phyloP scores from a whole-genome alignment of 768 basidiomycete species.

The Strobilomyces dryophilus region DNA sequence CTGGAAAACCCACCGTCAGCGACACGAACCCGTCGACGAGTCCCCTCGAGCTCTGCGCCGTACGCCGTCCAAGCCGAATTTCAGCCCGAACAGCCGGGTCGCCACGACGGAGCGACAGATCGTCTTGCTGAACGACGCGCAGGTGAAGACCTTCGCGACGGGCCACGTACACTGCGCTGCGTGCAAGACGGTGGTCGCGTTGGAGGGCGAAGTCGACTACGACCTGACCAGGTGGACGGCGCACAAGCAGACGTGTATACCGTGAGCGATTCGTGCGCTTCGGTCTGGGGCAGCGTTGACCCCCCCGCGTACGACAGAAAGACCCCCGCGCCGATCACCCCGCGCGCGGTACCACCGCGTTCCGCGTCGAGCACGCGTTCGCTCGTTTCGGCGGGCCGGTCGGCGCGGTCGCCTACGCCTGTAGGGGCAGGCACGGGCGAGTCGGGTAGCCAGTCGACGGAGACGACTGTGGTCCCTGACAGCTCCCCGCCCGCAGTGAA shows the following conservation, averaged over 20 bases:
- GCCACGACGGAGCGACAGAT: constrained; percentile 61
- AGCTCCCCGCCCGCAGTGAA: constrained; percentile 10
- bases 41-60: constrained; percentile 12
- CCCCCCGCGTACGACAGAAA: constrained; percentile 8
- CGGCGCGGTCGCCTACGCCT: constrained; percentile 13
- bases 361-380: constrained; percentile 18
- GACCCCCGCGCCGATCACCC: constrained; percentile 18
- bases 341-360: constrained; percentile 14
- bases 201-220: constrained; percentile 53
- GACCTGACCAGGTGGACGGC: constrained; percentile 57
- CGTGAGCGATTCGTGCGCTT: constrained; percentile 24
- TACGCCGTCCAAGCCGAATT: constrained; percentile 15
- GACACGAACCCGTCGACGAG: constrained; percentile 44
- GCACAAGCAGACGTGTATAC: constrained; percentile 53
- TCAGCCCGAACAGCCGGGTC: constrained; percentile 55
- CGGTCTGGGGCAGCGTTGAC: not conserved
- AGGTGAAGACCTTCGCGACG: constrained; percentile 47
- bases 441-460: constrained; percentile 31
- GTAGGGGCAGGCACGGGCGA: constrained; percentile 2
- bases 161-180: constrained; percentile 46
- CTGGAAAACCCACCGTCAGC: constrained; percentile 52
- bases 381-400: constrained; percentile 9
- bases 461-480: constrained; percentile 36
- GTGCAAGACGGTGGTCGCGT: constrained; percentile 43
- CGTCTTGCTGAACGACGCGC: constrained; percentile 58